phyloP scores from a whole-genome alignment of 495 filamentous ascomycete genomes.

The Aspergillus sparsus region DNA sequence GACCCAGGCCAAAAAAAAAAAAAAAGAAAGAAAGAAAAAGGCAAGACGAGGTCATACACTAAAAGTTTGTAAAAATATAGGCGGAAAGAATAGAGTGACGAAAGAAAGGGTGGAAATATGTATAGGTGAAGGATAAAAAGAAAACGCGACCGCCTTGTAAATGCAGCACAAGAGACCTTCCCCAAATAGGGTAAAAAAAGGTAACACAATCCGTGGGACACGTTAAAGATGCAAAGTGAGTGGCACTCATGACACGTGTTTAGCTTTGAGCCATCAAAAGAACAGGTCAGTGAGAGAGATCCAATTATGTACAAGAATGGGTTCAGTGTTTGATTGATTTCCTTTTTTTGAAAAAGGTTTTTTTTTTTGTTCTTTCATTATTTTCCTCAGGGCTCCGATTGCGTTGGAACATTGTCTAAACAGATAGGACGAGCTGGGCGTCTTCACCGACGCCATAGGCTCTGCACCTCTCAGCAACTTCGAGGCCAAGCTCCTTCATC shows the following conservation, averaged over 20 bases:
- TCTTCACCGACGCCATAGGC: conserved; percentile 59
- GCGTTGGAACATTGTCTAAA: conserved; percentile 47
- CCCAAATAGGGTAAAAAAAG: conserved; percentile 8
- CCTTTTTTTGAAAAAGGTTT: neutral
- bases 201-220: conserved; percentile 23
- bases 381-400: conserved; percentile 14
- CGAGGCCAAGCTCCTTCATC: conserved; percentile 90
- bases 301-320: conserved; percentile 45
- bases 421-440: conserved; percentile 78
- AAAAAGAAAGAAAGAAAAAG: conserved; percentile 22
- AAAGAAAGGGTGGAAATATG: conserved; percentile 24
- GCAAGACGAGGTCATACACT: conserved; percentile 11
- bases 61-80: conserved; percentile 29
- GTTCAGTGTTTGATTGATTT: neutral
- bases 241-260: conserved; percentile 13
- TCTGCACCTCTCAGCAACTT: conserved; percentile 74
- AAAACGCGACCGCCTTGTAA: conserved; percentile 31
- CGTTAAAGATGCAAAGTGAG: conserved; percentile 24
- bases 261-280: conserved; percentile 10
- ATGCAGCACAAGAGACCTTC: conserved; percentile 29
- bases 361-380: too few relatives aligned
- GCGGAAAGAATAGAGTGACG: conserved; percentile 23
- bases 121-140: conserved; percentile 22
- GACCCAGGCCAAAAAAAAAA: conserved; percentile 22
- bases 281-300: conserved; percentile 28